Conservation (phyloP, 108 stramenopile genomes). For the Nitzschia sp. region DNA sequence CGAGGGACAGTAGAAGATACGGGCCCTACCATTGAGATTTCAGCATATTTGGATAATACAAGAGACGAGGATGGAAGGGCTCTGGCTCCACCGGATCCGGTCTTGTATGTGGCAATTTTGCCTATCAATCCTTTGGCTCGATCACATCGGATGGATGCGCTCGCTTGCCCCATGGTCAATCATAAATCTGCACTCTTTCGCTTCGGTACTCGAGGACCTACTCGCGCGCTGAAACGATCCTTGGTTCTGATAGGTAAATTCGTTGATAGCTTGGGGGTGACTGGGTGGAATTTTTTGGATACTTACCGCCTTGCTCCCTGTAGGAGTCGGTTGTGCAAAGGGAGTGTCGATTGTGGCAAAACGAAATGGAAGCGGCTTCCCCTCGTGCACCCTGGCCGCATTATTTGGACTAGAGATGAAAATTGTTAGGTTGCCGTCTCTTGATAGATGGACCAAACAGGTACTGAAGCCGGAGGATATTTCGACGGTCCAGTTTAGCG, state of each 20-base stretch:
- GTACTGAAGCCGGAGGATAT: slow-evolving; percentile 1
- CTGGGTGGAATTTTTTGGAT: too few relatives aligned
- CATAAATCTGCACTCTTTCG: not conserved
- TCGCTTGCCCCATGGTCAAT: not conserved
- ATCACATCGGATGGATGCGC: not conserved
- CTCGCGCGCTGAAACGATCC: not conserved
- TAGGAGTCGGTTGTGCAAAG: not conserved
- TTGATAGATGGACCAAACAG: not conserved
- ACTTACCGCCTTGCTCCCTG: too few relatives aligned
- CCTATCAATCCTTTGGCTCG: not conserved
- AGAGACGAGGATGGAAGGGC: not conserved
- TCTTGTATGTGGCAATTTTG: not conserved
- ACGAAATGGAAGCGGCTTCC: not conserved
- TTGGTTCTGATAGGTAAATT: not conserved
- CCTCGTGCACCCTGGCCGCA: not conserved
- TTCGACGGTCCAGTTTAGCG: not conserved
- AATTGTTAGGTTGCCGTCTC: not conserved
- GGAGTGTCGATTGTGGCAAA: not conserved
- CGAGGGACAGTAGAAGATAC: slow-evolving; percentile 1
- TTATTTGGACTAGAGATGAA: slow-evolving; percentile 2
- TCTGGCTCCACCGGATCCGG: not conserved
- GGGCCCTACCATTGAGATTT: not conserved
- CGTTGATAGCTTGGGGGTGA: not conserved
- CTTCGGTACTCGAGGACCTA: not conserved
- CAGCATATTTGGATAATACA: not conserved